These are phyloP conservation scores for Perkinsus olseni DNA, from an alignment of 169 alveolate species.

Conservation along the genomic window DNA sequence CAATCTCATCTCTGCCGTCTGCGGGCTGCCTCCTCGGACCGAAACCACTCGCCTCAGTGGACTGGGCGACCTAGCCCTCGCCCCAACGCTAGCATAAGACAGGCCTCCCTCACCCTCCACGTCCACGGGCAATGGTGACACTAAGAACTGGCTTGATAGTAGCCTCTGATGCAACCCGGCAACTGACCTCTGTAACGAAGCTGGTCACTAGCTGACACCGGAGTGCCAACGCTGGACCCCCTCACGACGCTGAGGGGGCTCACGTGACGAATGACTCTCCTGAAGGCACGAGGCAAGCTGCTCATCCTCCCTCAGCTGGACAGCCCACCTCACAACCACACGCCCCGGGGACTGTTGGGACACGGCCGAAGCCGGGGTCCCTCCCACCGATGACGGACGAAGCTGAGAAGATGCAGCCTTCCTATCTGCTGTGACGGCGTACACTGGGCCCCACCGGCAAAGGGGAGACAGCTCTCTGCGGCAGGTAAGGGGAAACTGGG, in stretches of 20 bases:
- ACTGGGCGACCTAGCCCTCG: background rate
- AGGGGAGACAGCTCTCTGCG: background rate
- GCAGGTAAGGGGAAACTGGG: background rate
- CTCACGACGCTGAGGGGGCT: background rate
- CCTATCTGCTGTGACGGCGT: no score
- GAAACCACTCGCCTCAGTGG: background rate
- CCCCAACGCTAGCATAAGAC: background rate
- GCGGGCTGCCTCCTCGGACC: background rate
- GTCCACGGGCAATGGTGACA: no score
- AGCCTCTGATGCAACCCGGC: no score
- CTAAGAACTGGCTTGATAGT: no score
- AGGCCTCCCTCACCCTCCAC: no score
- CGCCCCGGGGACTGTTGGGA: background rate
- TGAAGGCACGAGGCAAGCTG: background rate
- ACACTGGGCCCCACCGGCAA: background rate
- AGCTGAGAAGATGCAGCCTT: background rate
- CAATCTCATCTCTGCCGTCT: background rate
- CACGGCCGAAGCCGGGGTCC: background rate
- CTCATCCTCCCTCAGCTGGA: background rate
- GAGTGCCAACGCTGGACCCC: background rate
- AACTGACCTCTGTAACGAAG: no score
- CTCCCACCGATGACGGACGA: background rate
- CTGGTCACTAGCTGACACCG: background rate
- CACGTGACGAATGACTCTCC: background rate
- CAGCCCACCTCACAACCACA: background rate